Evolutionary conservation across 331 rosid species (phyloP), one percentile per base, ranked within the genome.

Genomic region (Malus hybrid): DNA sequence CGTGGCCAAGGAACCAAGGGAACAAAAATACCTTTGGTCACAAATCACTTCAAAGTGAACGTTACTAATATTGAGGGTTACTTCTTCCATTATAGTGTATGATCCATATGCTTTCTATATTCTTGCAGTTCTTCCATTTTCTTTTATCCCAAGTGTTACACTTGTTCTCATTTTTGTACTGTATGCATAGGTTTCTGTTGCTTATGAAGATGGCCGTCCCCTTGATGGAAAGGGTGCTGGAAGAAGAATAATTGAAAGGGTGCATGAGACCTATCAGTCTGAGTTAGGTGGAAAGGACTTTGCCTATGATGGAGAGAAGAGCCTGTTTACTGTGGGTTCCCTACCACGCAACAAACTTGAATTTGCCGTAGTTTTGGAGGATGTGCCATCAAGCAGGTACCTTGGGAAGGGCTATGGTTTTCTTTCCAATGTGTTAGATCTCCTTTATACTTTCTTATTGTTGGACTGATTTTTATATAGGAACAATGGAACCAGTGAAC

Each of bases 291-390:
- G 95, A 29, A 94, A 92, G 76, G 85, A 89, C 66, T 88, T 94
- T 20, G 97, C 99, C 2, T 94, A 94, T 55, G 99, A 94, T 32
- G 99, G 99, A 0, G 99, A 94, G 10, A 92, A 92, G 66, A 94
- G 96, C 42, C n/a, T 94, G 73, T 94, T 94, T 66, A 94, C 99
- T 4, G 79, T 94, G 16, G 97, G 99, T 6, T 79, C 97, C 13
- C 92, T 94, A 32, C 93, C 97, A 1, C 80, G 89, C 1, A 94
- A 94, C 82, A 92, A 89, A 65, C 92, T 90, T 32, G 97, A 94
- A 79, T 94, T 94, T 44, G 80, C 87, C 0, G 97, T 94, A 67
- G 90, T 94, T 18, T 83, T 94, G 8, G 99, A 94, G 75, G 97
- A 94, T 56, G 62, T 88, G 1, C 50, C 83, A 6, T 84, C 92